A percentile compares a stretch with the other conserved stretches of the same genome.
Conservation (phyloP, 495 filamentous ascomycete genomes). For the Massariosphaeria phaeospora region DNA sequence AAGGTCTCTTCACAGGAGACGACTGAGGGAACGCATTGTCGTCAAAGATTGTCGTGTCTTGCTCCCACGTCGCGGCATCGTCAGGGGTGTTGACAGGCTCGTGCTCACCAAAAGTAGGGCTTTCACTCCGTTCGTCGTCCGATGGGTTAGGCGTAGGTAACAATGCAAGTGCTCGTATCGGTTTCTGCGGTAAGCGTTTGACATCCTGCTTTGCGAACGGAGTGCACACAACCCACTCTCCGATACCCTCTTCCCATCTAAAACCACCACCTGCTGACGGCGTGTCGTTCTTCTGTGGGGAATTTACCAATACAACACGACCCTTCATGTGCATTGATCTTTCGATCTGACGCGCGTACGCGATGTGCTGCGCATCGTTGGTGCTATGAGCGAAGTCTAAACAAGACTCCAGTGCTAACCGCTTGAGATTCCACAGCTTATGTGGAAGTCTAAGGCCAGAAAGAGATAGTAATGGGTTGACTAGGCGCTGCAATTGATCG, state of each 20-base stretch:
- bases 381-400: constrained; percentile 28
- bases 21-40: constrained; percentile 7
- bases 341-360: constrained; percentile 25
- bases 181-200: constrained; percentile 14
- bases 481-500: constrained; percentile 19
- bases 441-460: constrained; percentile 7
- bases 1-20: constrained; percentile 3
- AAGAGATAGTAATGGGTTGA: constrained; percentile 3
- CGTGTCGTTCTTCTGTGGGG: constrained; percentile 6
- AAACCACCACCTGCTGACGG: constrained; percentile 19
- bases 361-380: constrained; percentile 11
- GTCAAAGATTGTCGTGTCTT: background rate
- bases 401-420: constrained; percentile 20
- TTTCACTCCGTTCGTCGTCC: background rate
- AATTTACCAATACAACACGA: constrained; percentile 1
- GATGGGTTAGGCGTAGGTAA: constrained; percentile 10
- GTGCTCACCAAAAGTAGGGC: too few relatives aligned
- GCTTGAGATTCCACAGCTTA: constrained; percentile 21
- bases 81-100: too few relatives aligned
- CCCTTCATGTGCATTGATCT: constrained; percentile 14
- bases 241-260: constrained; percentile 33
- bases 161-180: constrained; percentile 2
- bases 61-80: background rate
- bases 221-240: constrained; percentile 32
- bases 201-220: constrained; percentile 23